phyloP scores from a whole-genome alignment of 768 basidiomycete genomes.

The Mycena metata region DNA sequence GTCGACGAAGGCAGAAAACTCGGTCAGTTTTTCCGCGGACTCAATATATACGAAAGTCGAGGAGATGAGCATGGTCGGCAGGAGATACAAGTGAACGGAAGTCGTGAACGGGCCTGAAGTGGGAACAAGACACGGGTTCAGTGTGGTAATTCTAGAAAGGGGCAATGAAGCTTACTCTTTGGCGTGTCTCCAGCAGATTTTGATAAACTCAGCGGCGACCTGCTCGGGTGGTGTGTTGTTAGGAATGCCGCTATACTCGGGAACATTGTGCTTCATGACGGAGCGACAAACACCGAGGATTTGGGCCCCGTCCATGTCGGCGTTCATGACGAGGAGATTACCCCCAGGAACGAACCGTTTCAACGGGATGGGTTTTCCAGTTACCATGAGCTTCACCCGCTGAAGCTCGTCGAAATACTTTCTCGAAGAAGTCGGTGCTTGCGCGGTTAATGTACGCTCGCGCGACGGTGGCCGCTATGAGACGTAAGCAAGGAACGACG shows the following conservation, averaged over 20 bases:
- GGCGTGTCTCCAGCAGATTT: slow-evolving; percentile 12
- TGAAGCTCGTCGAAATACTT: slow-evolving; percentile 19
- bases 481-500: background rate
- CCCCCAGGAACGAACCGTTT: slow-evolving; percentile 14
- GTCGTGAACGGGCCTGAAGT: slow-evolving; percentile 2
- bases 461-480: background rate
- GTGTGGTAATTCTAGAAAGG: background rate
- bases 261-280: slow-evolving; percentile 14
- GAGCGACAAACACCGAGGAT: slow-evolving; percentile 1
- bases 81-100: background rate
- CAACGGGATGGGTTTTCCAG: slow-evolving; percentile 10
- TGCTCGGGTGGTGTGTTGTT: background rate
- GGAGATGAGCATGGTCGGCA: background rate
- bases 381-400: slow-evolving; percentile 2
- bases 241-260: slow-evolving; percentile 14
- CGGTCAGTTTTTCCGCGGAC: background rate
- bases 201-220: slow-evolving; percentile 1
- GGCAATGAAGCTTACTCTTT: background rate
- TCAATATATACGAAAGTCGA: slow-evolving; percentile 7
- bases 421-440: slow-evolving; percentile 10
- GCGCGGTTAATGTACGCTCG: slow-evolving; percentile 17
- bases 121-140: no score
- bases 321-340: slow-evolving; percentile 5
- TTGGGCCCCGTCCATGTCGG: slow-evolving; percentile 26
- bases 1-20: slow-evolving; percentile 2